phyloP scores from a whole-genome alignment of 345 rosid species.

The Dovyalis caffra region DNA sequence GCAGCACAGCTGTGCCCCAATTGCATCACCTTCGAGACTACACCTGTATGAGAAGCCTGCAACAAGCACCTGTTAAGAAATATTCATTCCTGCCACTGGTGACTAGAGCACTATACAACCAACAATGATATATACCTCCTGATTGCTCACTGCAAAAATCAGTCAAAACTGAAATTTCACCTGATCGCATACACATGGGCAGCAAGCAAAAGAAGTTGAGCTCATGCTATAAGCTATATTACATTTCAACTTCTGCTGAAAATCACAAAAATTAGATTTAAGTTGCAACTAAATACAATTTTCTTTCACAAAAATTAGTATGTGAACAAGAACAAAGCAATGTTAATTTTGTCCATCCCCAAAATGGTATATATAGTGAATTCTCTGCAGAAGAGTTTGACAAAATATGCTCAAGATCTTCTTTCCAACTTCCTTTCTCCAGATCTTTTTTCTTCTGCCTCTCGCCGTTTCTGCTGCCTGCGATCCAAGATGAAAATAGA shows the following conservation, averaged over 20 bases:
- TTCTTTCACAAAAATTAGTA: not conserved
- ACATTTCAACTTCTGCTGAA: not conserved
- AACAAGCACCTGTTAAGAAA: no score
- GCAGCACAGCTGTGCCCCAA: not conserved
- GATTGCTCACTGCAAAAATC: not conserved
- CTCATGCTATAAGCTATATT: not conserved
- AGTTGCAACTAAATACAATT: not conserved
- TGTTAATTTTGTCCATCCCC: not conserved
- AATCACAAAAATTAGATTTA: not conserved
- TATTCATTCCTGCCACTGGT: not conserved
- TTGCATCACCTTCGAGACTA: not conserved
- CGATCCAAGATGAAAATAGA: conserved; percentile 4
- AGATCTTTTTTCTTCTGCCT: conserved; percentile 74
- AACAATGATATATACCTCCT: no score
- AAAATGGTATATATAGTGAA: not conserved
- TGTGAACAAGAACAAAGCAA: not conserved
- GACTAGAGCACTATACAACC: no score
- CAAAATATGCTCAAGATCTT: conserved; percentile 52
- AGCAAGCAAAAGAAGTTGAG: not conserved
- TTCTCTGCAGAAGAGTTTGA: not conserved
- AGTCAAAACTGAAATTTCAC: not conserved
- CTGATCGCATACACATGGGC: not conserved
- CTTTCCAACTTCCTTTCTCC: conserved; percentile 69
- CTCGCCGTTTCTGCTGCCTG: conserved; percentile 90
- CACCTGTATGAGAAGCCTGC: no score